Evolutionary conservation across 441 rosid species (phyloP).

Genomic region (Iberis amara): DNA sequence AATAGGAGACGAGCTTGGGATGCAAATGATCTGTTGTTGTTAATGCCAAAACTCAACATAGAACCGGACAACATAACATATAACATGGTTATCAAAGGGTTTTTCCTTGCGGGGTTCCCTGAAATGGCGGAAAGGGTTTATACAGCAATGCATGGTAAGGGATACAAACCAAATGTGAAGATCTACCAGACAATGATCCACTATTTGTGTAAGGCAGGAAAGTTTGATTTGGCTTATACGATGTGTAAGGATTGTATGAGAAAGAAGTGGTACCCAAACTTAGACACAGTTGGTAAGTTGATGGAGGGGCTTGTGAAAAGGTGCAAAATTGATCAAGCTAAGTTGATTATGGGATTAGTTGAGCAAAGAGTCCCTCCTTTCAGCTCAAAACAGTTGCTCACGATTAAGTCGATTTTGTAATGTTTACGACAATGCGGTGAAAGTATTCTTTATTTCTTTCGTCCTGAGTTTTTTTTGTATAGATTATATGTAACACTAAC

Average conservation of each 20-base stretch:
- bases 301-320: constrained; percentile 48
- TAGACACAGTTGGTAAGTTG: constrained; percentile 50
- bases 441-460: constrained; percentile 29
- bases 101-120: constrained; percentile 53
- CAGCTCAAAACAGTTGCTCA: constrained; percentile 44
- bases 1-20: constrained; percentile 54
- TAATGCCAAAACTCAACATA: constrained; percentile 54
- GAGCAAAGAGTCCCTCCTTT: constrained; percentile 50
- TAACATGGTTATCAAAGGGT: constrained; percentile 80
- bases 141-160: constrained; percentile 48
- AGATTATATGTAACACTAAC: constrained; percentile 16
- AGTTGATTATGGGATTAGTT: constrained; percentile 42
- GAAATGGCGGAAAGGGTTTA: constrained; percentile 72
- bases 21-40: constrained; percentile 52
- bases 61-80: constrained; percentile 59
- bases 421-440: constrained; percentile 18
- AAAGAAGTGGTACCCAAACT: constrained; percentile 53
- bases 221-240: constrained; percentile 54
- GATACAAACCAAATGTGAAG: constrained; percentile 50
- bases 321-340: constrained; percentile 49
- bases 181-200: constrained; percentile 81
- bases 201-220: constrained; percentile 57
- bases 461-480: constrained; percentile 25
- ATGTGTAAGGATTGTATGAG: constrained; percentile 67
- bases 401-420: constrained; percentile 36